A percentile compares a stretch with the other conserved stretches of the same genome.
These are phyloP conservation scores for Hypoxylon sp. DNA, from an alignment of 2,329 filamentous ascomycete species.

Conservation along the genomic window DNA sequence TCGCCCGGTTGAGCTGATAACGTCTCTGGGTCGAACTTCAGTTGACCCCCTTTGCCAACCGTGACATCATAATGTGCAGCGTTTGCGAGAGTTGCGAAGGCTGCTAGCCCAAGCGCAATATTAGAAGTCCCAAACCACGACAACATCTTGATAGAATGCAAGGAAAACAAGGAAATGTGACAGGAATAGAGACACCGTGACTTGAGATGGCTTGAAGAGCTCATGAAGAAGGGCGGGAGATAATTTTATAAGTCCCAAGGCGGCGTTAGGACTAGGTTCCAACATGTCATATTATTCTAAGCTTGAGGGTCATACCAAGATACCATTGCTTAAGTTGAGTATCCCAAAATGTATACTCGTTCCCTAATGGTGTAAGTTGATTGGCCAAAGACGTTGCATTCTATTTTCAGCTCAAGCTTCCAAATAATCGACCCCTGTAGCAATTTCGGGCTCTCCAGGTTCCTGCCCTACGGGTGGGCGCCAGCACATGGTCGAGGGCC, in stretches of 20 bases:
- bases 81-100: conserved; percentile 45
- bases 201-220: background rate
- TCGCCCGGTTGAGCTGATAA: conserved; percentile 55
- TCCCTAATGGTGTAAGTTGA: conserved; percentile 28
- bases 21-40: conserved; percentile 56
- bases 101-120: conserved; percentile 47
- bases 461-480: conserved; percentile 8
- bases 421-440: background rate
- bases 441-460: conserved; percentile 4
- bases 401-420: conserved; percentile 26
- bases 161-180: conserved; percentile 10
- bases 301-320: background rate
- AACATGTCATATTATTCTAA: conserved; percentile 7
- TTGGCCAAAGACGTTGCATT: conserved; percentile 22
- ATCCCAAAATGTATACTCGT: conserved; percentile 1
- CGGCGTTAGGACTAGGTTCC: conserved; percentile 1
- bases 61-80: conserved; percentile 54
- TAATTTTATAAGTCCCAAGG: conserved; percentile 17
- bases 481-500: conserved; percentile 16
- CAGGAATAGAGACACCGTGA: conserved; percentile 6
- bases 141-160: conserved; percentile 37
- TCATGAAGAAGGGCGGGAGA: background rate
- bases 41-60: conserved; percentile 55
- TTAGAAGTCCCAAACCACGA: conserved; percentile 42
- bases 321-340: background rate